A percentile compares a stretch with the other conserved stretches of the same genome.
Evolutionary conservation across 805 yeast genomes (phyloP).

Genomic region (Candida corydali): DNA sequence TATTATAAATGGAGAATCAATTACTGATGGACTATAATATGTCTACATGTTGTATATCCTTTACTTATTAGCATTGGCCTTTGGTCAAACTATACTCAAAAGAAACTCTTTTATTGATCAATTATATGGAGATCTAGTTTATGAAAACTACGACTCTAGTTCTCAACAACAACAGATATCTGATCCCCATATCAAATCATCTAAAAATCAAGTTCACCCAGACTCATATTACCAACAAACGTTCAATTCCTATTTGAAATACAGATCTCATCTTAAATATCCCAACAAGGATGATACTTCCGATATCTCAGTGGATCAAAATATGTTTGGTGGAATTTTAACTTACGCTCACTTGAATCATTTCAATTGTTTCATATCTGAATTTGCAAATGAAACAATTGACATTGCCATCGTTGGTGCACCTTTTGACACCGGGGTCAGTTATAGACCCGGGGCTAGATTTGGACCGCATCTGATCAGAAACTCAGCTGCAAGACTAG

Average conservation of each 20-base stretch:
- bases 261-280: constrained; percentile 17
- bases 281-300: constrained; percentile 35
- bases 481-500: constrained; percentile 42
- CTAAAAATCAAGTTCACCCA: constrained; percentile 1
- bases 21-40: too few relatives aligned
- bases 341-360: constrained; percentile 50
- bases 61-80: not conserved
- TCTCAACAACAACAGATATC: not conserved
- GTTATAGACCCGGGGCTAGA: constrained; percentile 55
- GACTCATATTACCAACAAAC: constrained; percentile 2
- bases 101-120: constrained; percentile 17
- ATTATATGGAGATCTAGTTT: constrained; percentile 23
- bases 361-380: constrained; percentile 44
- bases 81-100: constrained; percentile 1
- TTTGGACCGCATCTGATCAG: constrained; percentile 56
- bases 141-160: not conserved
- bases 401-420: constrained; percentile 59
- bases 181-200: constrained; percentile 1
- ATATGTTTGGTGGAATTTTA: constrained; percentile 47
- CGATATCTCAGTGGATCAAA: constrained; percentile 18
- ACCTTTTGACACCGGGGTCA: constrained; percentile 55
- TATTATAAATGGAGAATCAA: not conserved
- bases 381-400: constrained; percentile 10
- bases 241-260: constrained; percentile 4
- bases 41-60: constrained; percentile 5